These are phyloP conservation scores for Botrytis squamosa DNA, from an alignment of 2,329 filamentous ascomycete species.

Conservation along the genomic window DNA sequence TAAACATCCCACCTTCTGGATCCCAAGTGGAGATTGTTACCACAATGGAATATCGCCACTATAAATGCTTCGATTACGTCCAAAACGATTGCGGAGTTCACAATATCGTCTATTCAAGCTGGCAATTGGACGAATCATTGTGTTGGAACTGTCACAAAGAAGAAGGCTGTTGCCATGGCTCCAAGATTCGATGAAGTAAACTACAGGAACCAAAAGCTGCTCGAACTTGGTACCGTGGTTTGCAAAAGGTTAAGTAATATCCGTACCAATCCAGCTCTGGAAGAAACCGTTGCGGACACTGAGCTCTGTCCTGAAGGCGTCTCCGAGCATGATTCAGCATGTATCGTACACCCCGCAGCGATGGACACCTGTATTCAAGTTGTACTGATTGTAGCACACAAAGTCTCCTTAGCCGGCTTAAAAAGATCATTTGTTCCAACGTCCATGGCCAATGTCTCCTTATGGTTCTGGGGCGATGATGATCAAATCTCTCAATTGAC, in stretches of 20 bases:
- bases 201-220: constrained; percentile 35
- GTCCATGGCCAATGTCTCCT: neutral
- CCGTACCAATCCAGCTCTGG: constrained; percentile 33
- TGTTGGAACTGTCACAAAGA: constrained; percentile 9
- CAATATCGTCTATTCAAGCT: constrained; percentile 8
- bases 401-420: neutral
- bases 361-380: constrained; percentile 56
- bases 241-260: constrained; percentile 39
- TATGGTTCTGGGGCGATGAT: constrained; percentile 1
- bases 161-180: neutral
- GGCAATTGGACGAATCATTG: constrained; percentile 20
- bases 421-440: constrained; percentile 15
- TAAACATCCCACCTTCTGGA: constrained; percentile 10
- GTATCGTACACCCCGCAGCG: constrained; percentile 54
- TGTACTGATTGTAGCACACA: constrained; percentile 6
- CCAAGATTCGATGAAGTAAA: constrained; percentile 15
- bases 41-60: constrained; percentile 14
- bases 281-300: constrained; percentile 34
- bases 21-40: constrained; percentile 21
- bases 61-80: constrained; percentile 13
- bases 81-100: constrained; percentile 15
- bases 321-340: constrained; percentile 39
- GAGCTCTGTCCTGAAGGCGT: constrained; percentile 27
- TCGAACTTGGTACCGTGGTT: constrained; percentile 40
- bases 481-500: neutral